These are phyloP conservation scores for Coprinopsis marcescibilis DNA, from an alignment of 768 basidiomycete genomes.

Conservation along the genomic window DNA sequence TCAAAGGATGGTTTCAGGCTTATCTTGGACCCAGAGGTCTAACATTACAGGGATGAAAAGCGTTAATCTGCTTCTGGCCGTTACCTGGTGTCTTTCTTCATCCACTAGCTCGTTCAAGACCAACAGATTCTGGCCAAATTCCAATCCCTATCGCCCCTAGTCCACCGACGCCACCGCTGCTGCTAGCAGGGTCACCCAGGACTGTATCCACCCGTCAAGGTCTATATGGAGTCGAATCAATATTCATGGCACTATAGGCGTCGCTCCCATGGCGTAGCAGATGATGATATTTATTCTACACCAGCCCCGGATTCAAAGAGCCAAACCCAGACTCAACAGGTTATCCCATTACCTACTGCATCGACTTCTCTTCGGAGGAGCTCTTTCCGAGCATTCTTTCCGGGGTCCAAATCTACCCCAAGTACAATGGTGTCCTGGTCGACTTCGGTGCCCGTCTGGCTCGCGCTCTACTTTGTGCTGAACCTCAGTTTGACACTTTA, in stretches of 20 bases:
- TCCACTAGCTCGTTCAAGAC: no score
- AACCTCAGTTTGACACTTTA: slow-evolving; percentile 91
- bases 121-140: no score
- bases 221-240: not conserved
- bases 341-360: no score
- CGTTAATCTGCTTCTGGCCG: no score
- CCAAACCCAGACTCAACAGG: no score
- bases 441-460: slow-evolving; percentile 41
- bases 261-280: not conserved
- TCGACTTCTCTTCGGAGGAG: not conserved
- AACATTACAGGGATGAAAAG: no score
- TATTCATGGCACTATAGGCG: slow-evolving; percentile 1
- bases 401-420: not conserved
- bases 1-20: no score
- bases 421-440: not conserved
- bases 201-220: not conserved
- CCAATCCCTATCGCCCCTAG: no score
- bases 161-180: no score
- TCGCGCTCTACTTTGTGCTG: slow-evolving; percentile 80
- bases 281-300: not conserved
- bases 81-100: no score
- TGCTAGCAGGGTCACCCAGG: not conserved
- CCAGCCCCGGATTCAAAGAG: not conserved
- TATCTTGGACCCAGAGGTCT: no score
- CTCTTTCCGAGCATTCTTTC: not conserved